Base-by-base conservation (phyloP, 73 alveolate genomes). In the Durusdinium trenchii region DNA sequence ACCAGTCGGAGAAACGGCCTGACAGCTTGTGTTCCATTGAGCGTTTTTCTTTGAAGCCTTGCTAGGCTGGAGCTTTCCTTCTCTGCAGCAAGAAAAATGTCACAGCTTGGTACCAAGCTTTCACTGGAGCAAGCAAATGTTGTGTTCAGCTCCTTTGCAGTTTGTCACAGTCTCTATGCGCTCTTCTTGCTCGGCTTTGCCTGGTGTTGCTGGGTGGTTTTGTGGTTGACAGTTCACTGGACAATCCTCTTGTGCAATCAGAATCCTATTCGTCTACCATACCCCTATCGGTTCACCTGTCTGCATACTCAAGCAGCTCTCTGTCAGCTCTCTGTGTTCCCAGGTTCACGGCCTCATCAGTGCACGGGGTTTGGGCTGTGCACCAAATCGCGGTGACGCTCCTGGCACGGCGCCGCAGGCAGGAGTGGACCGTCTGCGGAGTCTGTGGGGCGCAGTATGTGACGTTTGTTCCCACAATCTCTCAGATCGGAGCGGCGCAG, bases 361-460 rank as follows among this genome's bases (percentile, higher is more conserved):
- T 20, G 99, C 99, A 35, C 71, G 42, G 32, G 99, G 99, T 83
- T 47, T 94, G 75, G 99, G 99, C 93, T 94, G 99, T 32, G 91
- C 99, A 23, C 99, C 99, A 47, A 94, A 94, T 26, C 99, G 99
- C 16, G 99, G 99, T 26, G 94, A 73, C 51, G 99, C 94, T 57
- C 93, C 93, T 35, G 99, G 99, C 32, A 61, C 91, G 9, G 83
- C 83, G 57, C 99, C 93, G 52, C 99, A 75, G 99, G 45, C 23
- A 30, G 28, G 20, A 30, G 35, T 6, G 57, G 52, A 6, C 38
- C 3, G n/a, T n/a, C n/a, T n/a, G n/a, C n/a, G n/a, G n/a, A n/a
- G n/a, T n/a, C n/a, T n/a, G n/a, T n/a, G n/a, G n/a, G n/a, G n/a
- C n/a, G n/a, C n/a, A n/a, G n/a, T n/a, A n/a, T n/a, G n/a, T n/a